These are phyloP conservation scores for Pleurotus tuber-regium DNA, from an alignment of 768 basidiomycete genomes.

Conservation along the genomic window DNA sequence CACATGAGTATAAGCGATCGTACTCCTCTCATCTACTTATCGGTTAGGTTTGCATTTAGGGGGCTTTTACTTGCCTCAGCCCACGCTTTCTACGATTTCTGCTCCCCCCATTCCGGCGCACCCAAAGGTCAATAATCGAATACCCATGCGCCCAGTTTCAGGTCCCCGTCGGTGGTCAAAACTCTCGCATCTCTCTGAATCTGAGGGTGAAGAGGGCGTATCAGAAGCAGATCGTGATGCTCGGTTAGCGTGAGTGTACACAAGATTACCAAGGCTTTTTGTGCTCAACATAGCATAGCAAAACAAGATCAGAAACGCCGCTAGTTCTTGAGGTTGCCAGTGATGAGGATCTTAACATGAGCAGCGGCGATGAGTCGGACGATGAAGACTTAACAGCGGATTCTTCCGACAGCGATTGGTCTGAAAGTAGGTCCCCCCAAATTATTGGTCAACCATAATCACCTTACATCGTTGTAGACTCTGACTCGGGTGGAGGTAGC, in stretches of 20 bases:
- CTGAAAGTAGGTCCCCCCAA: slow-evolving; percentile 36
- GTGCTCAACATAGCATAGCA: slow-evolving; percentile 28
- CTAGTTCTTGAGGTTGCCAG: slow-evolving; percentile 26
- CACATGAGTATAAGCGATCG: slow-evolving; percentile 5
- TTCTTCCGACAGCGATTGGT: slow-evolving; percentile 48
- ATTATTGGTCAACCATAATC: neutral
- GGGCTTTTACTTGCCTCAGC: slow-evolving; percentile 49
- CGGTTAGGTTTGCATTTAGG: slow-evolving; percentile 33
- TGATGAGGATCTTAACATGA: slow-evolving; percentile 50
- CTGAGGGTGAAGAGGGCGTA: slow-evolving; percentile 60
- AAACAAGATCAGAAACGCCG: slow-evolving; percentile 49
- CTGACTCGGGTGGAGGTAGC: neutral
- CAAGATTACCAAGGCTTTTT: neutral
- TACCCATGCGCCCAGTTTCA: neutral
- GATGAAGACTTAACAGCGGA: slow-evolving; percentile 59
- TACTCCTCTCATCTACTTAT: neutral
- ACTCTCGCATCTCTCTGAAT: slow-evolving; percentile 48
- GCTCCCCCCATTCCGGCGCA: neutral
- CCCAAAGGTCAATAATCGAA: neutral
- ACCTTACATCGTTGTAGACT: neutral
- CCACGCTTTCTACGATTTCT: slow-evolving; percentile 21
- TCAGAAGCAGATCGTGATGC: slow-evolving; percentile 71
- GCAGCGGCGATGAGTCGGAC: slow-evolving; percentile 79
- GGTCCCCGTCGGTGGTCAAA: slow-evolving; percentile 14
- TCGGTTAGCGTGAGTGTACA: slow-evolving; percentile 56